Base-by-base conservation (phyloP, 2,329 filamentous ascomycete genomes). In the Leptographium wingfieldii region DNA sequence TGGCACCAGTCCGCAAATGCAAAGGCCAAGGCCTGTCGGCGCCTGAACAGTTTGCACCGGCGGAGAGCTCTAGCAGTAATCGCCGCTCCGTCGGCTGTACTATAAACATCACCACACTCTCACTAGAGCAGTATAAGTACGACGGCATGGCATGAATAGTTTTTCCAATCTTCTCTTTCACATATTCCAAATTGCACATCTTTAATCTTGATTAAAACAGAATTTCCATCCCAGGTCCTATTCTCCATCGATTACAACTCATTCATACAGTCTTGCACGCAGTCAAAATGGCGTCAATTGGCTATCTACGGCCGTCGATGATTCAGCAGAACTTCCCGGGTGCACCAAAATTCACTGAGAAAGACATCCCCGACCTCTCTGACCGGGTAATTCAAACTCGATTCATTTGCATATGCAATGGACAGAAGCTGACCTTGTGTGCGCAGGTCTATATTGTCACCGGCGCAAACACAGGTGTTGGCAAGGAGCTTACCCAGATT, bases 401-500 rank as follows among this genome's bases (percentile, higher is more conserved):
- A 5, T 5, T 27, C 49, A 31, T 19, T 1, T 16, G 9, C 10
- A 27, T 10, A 29, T 11, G 22, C 25, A 16, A 19, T 12, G 19
- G 3, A 27, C 25, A 16, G 14, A 25, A 29, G 9, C 54, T 16
- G 54, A 46, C 43, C 16, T 46, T 9, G 11, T n/a, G 19, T 46
- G 43, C 11, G 5, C 54, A 64, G 56, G 66, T 70, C 5, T 67
- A 67, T 59, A 74, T 83, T 51, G 73, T 83, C 7, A 83, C 80
- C 1, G 67, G 68, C 14, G 63, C 63, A 29, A 65, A 64, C n/a
- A 60, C 63, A 0, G 68, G 68, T 10, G 70, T 80, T 6, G 80
- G 79, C 10, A 71, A 74, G 55, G 77, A 80, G 65, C 69, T 81
- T 9, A 70, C 69, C 55, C 73, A 73, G 51, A 75, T 82, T 5